phyloP scores from a whole-genome alignment of 139 green algal genomes.

The Asterochloris sp. region DNA sequence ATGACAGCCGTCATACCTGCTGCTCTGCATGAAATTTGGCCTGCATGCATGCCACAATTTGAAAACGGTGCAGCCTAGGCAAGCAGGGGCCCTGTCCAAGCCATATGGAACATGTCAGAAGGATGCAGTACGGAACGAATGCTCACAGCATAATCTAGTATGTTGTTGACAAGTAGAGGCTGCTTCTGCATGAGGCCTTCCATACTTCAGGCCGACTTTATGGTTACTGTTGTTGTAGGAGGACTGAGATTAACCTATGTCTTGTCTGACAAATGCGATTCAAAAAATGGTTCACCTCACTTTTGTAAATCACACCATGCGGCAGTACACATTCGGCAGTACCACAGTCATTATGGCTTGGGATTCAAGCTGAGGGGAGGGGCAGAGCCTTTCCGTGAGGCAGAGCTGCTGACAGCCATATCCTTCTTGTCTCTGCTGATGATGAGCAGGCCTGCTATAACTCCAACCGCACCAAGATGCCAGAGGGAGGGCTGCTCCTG shows the following conservation, averaged over 20 bases:
- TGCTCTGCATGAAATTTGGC: constrained; percentile 58
- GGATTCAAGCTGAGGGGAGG: no score
- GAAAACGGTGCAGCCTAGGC: background rate
- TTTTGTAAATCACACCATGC: no score
- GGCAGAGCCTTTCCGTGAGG: no score
- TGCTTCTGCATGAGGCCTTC: constrained; percentile 20
- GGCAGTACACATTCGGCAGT: no score
- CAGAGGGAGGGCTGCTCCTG: constrained; percentile 45
- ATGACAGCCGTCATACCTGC: constrained; percentile 4
- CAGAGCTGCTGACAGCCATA: background rate
- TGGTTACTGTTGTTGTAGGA: background rate
- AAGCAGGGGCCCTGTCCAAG: background rate
- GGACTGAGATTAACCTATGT: no score
- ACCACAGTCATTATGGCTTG: no score
- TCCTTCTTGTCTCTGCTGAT: constrained; percentile 29
- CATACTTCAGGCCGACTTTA: background rate
- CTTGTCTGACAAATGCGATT: no score
- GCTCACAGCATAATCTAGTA: constrained; percentile 55
- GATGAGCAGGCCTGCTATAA: constrained; percentile 54
- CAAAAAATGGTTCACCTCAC: no score
- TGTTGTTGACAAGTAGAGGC: constrained; percentile 28
- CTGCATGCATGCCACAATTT: no score
- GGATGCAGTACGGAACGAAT: background rate
- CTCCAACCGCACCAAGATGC: constrained; percentile 55
- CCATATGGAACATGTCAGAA: background rate